Percentiles rank a stretch among this genome's conserved stretches.
phyloP scores from a whole-genome alignment of 2,329 filamentous ascomycete genomes.

The Botrytis sinoallii region DNA sequence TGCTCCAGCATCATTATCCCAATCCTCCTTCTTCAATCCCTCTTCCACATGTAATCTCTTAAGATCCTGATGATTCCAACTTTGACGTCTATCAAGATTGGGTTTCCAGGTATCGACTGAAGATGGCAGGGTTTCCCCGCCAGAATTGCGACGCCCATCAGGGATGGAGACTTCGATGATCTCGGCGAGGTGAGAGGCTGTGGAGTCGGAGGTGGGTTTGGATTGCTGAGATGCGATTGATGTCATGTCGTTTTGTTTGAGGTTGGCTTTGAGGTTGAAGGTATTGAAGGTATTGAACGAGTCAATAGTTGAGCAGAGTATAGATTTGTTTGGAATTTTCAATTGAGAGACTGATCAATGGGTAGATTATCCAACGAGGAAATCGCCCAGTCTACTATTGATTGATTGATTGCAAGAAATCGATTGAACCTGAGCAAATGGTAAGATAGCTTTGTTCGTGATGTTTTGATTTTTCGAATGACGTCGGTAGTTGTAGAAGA shows the following conservation, averaged over 20 bases:
- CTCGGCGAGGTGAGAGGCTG: background rate
- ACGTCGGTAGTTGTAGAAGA: background rate
- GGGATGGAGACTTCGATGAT: conserved; percentile 20
- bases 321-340: background rate
- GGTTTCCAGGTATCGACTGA: conserved; percentile 33
- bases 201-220: background rate
- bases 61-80: conserved; percentile 34
- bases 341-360: background rate
- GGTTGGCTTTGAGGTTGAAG: background rate
- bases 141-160: conserved; percentile 30
- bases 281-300: background rate
- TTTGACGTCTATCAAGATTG: conserved; percentile 26
- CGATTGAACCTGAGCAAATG: background rate
- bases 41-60: conserved; percentile 26
- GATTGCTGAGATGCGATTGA: background rate
- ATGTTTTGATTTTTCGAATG: background rate
- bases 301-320: background rate
- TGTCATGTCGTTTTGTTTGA: background rate
- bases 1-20: background rate
- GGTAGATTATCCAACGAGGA: background rate
- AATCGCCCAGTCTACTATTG: background rate
- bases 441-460: background rate
- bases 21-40: conserved; percentile 4
- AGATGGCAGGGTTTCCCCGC: conserved; percentile 27
- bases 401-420: background rate